Base-by-base conservation (phyloP, 805 yeast species). In the Suhomyces vadensis region DNA sequence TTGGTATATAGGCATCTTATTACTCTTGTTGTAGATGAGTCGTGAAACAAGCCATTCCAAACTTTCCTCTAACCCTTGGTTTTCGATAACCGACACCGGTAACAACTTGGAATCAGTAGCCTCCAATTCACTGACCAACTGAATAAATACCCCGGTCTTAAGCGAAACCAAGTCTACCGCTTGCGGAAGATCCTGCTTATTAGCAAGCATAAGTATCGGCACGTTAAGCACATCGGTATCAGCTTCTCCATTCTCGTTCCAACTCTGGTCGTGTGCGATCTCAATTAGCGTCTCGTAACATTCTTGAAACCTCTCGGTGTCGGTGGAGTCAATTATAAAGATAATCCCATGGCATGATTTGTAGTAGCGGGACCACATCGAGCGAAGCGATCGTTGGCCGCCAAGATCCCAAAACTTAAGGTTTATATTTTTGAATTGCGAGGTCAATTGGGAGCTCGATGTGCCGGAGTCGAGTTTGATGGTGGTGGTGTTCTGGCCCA, bases 341-440 rank as follows among this genome's bases (percentile, higher is more conserved):
- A 94, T 83, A 27, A 92, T 87, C 0, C 94, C 98, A 64, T 92
- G 97, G 43, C 96, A 87, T 47, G 82, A 85, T 14, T 75, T 73
- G 65, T 83, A 94, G 70, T 92, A 94, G 48, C 87, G 81, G 5
- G 84, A 75, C 99, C 99, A 92, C 75, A 94, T 74, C 22, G 80
- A 70, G 38, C 98, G 74, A 37, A 92, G 71, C n/a, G 85, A 73
- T 58, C 83, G 84, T 64, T 92, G 99, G 9, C 99, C 99, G 8
- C 98, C 98, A 31, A 92, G 82, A 63, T 92, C 99, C 98, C 98
- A 92, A 56, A 94, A 80, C 58, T 90, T 91, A 44, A 94, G 70
- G 41, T 73, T 69, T 44, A 76, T 68, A 44, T 71, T 73, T 44
- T 74, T 71, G 53, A 63, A 65, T 35, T 64, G 64, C 4, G 62